Percentiles rank a stretch among this genome's conserved stretches.
Conservation (phyloP, 2,329 filamentous ascomycete genomes). For the Fonsecaea erecta region DNA sequence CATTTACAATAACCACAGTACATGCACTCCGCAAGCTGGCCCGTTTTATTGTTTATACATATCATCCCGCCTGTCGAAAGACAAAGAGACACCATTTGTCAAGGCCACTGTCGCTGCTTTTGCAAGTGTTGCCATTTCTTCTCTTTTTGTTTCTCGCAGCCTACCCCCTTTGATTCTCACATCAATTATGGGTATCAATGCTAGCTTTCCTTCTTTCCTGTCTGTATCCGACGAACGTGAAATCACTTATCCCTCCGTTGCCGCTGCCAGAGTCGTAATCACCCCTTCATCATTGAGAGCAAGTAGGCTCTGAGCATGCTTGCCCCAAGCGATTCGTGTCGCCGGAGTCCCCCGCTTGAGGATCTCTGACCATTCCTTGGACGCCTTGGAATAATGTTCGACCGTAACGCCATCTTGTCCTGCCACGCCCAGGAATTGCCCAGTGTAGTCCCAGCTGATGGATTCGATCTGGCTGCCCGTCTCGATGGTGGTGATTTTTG, state of each 20-base stretch:
- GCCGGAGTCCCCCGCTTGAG: constrained; percentile 76
- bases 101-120: neutral
- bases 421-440: constrained; percentile 84
- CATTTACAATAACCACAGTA: too few species aligned
- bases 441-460: constrained; percentile 90
- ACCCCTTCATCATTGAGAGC: constrained; percentile 75
- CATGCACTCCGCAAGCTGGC: neutral
- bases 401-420: constrained; percentile 82
- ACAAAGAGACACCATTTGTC: neutral
- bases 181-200: constrained; percentile 25
- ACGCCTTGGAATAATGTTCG: constrained; percentile 84
- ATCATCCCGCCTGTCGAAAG: neutral
- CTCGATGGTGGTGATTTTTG: constrained; percentile 81
- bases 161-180: neutral
- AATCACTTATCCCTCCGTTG: constrained; percentile 5
- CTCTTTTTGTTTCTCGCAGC: neutral
- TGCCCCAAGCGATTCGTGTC: constrained; percentile 76
- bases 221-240: constrained; percentile 9
- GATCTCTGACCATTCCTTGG: constrained; percentile 88
- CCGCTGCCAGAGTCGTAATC: constrained; percentile 55
- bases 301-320: constrained; percentile 73
- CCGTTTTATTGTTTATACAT: neutral
- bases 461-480: constrained; percentile 73
- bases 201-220: constrained; percentile 7
- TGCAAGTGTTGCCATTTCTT: neutral